These are phyloP conservation scores for Phytophthora ramorum DNA, from an alignment of 352 stramenopile genomes.

Conservation along the genomic window DNA sequence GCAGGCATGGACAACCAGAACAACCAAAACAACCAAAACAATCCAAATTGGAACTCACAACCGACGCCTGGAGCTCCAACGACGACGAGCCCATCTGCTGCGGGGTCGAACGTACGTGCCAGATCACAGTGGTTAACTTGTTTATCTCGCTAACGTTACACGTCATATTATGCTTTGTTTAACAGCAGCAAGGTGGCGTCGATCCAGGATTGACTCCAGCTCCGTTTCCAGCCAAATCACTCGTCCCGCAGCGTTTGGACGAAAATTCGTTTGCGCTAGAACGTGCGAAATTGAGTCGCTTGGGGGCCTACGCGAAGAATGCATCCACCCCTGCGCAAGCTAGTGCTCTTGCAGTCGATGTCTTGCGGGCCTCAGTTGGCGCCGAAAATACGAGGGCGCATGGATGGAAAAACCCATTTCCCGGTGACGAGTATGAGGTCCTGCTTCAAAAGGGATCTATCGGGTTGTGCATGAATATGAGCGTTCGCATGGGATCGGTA, in stretches of 20 bases:
- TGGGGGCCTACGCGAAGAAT: constrained; percentile 72
- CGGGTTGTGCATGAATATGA: constrained; percentile 92
- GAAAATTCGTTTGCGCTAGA: constrained; percentile 66
- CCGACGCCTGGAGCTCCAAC: constrained; percentile 15
- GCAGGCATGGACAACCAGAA: constrained; percentile 18
- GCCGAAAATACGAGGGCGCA: constrained; percentile 54
- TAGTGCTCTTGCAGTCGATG: constrained; percentile 73
- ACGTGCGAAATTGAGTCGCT: constrained; percentile 46
- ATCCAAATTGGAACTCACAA: constrained; percentile 41
- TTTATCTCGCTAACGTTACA: constrained; percentile 6
- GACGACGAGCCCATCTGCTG: constrained; percentile 18
- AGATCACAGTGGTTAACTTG: neutral
- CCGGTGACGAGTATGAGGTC: constrained; percentile 84
- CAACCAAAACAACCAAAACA: constrained; percentile 9
- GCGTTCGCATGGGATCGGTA: constrained; percentile 79
- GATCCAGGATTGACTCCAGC: constrained; percentile 62
- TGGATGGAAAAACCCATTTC: constrained; percentile 73
- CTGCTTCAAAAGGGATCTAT: constrained; percentile 88
- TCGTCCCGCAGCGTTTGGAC: constrained; percentile 68
- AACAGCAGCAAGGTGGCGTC: constrained; percentile 29
- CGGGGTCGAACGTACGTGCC: constrained; percentile 30
- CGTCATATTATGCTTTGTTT: neutral
- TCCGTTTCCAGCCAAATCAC: constrained; percentile 64
- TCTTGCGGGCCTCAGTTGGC: constrained; percentile 58
- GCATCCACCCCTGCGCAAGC: constrained; percentile 64